phyloP scores from a whole-genome alignment of 768 basidiomycete genomes.

The Naganishia antarctica region DNA sequence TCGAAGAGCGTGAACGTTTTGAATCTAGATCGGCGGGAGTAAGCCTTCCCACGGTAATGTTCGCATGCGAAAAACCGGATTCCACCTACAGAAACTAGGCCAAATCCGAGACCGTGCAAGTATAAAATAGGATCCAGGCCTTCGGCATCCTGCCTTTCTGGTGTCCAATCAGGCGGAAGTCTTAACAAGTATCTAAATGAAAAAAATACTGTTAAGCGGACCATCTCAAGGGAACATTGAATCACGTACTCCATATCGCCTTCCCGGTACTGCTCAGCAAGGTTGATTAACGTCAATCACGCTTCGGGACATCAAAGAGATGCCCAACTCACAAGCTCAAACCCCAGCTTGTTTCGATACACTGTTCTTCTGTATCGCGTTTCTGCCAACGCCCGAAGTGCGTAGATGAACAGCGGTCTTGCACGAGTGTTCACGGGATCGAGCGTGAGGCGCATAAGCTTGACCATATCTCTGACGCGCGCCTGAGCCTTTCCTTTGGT shows the following conservation, averaged over 20 bases:
- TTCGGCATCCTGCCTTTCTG: constrained; percentile 53
- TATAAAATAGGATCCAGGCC: constrained; percentile 65
- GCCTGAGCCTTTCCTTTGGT: background rate
- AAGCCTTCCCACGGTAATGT: constrained; percentile 3
- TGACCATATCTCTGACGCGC: constrained; percentile 37
- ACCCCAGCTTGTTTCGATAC: constrained; percentile 41
- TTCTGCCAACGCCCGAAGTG: constrained; percentile 46
- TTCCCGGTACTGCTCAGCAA: constrained; percentile 49
- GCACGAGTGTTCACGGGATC: constrained; percentile 67
- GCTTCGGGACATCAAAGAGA: constrained; percentile 40
- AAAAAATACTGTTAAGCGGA: background rate
- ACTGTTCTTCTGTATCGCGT: constrained; percentile 39
- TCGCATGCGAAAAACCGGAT: background rate
- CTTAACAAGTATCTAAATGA: constrained; percentile 65
- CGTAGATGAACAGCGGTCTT: constrained; percentile 60
- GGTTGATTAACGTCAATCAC: constrained; percentile 48
- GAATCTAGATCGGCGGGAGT: constrained; percentile 58
- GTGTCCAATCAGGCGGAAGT: constrained; percentile 64
- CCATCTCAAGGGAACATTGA: too few relatives aligned
- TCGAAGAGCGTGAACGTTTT: constrained; percentile 57
- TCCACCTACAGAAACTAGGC: constrained; percentile 53
- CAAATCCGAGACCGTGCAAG: constrained; percentile 82
- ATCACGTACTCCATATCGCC: constrained; percentile 65
- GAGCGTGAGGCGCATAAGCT: constrained; percentile 66
- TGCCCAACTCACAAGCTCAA: constrained; percentile 55